Evolutionary conservation across 495 filamentous ascomycete genomes (phyloP).

Genomic region (Penicillium ucsense): DNA sequence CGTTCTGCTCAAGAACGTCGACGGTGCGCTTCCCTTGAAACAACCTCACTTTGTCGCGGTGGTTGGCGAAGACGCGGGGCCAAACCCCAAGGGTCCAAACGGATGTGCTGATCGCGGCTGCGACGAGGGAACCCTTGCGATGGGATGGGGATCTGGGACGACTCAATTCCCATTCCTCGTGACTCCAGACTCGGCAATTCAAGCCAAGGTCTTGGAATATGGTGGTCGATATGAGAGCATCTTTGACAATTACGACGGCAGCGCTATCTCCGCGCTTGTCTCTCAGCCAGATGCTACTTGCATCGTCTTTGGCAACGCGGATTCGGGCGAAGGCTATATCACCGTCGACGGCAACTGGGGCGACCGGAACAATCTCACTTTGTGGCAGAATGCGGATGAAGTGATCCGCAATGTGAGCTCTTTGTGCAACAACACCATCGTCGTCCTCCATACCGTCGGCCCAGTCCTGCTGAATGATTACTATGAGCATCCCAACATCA

Average conservation of each 20-base stretch:
- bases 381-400: background rate
- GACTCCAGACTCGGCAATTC: background rate
- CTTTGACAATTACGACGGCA: background rate
- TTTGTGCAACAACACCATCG: conserved; percentile 1
- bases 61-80: background rate
- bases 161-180: background rate
- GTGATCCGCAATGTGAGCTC: background rate
- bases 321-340: background rate
- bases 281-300: conserved; percentile 2
- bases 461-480: background rate
- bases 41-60: background rate
- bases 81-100: background rate
- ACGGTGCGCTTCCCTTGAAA: background rate
- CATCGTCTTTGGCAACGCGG: conserved; percentile 2
- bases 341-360: conserved; percentile 1
- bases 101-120: conserved; percentile 1
- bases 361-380: conserved; percentile 1
- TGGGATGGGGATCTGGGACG: conserved; percentile 1
- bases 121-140: background rate
- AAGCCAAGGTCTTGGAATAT: background rate
- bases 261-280: conserved; percentile 1
- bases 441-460: background rate
- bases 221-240: background rate
- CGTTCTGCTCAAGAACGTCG: conserved; percentile 1
- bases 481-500: conserved; percentile 2